phyloP scores from a whole-genome alignment of 2,329 filamentous ascomycete species.

The Colletotrichum falcatum region DNA sequence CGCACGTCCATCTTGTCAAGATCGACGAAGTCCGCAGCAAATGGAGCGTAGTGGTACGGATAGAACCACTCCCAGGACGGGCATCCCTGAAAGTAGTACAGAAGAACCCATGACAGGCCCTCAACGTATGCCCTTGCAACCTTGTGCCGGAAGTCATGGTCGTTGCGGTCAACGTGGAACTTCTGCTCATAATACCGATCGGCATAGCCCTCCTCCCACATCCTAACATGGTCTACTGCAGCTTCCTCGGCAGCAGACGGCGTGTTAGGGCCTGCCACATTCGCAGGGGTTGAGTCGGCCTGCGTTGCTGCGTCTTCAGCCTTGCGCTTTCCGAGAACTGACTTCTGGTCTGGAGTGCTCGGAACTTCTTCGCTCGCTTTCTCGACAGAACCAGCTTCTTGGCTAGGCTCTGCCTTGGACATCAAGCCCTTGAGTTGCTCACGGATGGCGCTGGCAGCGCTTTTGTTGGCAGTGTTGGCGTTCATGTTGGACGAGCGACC shows the following conservation, averaged over 20 bases:
- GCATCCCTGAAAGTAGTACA: slow-evolving; percentile 98
- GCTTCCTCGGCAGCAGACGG: slow-evolving; percentile 68
- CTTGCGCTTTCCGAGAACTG: slow-evolving; percentile 80
- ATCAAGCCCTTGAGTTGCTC: slow-evolving; percentile 73
- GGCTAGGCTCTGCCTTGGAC: slow-evolving; percentile 42
- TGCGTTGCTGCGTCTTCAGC: slow-evolving; percentile 74
- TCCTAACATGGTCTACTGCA: slow-evolving; percentile 82
- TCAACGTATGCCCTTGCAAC: slow-evolving; percentile 94
- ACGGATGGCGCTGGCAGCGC: slow-evolving; percentile 89
- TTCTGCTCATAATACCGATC: slow-evolving; percentile 98
- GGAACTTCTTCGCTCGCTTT: slow-evolving; percentile 43
- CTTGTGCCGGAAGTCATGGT: slow-evolving; percentile 87
- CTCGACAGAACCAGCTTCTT: slow-evolving; percentile 37
- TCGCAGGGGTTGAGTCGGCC: slow-evolving; percentile 69
- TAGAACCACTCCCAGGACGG: slow-evolving; percentile 99
- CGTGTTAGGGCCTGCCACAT: slow-evolving; percentile 63
- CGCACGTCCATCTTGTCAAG: slow-evolving; percentile 81
- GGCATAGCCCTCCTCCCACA: slow-evolving; percentile 96
- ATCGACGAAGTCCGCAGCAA: slow-evolving; percentile 93
- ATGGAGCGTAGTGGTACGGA: slow-evolving; percentile 97
- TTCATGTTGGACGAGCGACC: slow-evolving; percentile 49
- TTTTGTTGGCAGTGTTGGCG: slow-evolving; percentile 90
- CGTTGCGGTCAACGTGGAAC: slow-evolving; percentile 84
- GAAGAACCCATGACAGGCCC: slow-evolving; percentile 92
- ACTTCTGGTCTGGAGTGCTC: slow-evolving; percentile 51